Percentiles rank a stretch among this genome's conserved stretches.
Conservation (phyloP, 306 rosid species). For the Hippophae tibetana region DNA sequence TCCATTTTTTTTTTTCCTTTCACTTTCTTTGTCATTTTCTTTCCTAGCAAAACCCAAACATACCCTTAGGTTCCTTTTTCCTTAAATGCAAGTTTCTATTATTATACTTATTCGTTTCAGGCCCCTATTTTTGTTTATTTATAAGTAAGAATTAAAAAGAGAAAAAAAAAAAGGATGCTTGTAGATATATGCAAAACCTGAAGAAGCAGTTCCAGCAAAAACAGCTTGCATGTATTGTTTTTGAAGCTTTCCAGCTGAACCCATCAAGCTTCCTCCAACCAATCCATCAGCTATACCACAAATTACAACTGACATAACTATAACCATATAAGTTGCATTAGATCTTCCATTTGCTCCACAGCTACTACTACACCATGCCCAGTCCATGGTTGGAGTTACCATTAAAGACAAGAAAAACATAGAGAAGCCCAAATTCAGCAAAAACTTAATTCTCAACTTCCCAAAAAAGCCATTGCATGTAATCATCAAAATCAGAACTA, state of each 20-base stretch:
- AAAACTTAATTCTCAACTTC: slow-evolving; percentile 40
- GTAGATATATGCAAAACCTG: slow-evolving; percentile 41
- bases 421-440: slow-evolving; percentile 53
- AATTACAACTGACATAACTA: slow-evolving; percentile 29
- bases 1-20: too few relatives aligned
- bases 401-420: slow-evolving; percentile 54
- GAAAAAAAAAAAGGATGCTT: not conserved
- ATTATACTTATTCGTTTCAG: not conserved
- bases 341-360: slow-evolving; percentile 22
- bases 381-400: slow-evolving; percentile 57
- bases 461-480: slow-evolving; percentile 48
- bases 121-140: not conserved
- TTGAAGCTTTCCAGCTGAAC: slow-evolving; percentile 90
- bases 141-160: slow-evolving; percentile 15
- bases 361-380: slow-evolving; percentile 29
- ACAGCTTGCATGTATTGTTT: slow-evolving; percentile 91
- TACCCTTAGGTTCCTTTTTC: too few relatives aligned
- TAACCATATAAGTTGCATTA: slow-evolving; percentile 33
- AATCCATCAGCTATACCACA: slow-evolving; percentile 73
- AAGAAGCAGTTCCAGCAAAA: slow-evolving; percentile 91
- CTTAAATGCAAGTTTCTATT: too few relatives aligned
- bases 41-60: too few relatives aligned
- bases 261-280: slow-evolving; percentile 79
- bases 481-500: slow-evolving; percentile 55
- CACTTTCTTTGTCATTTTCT: too few relatives aligned